A percentile compares a stretch with the other conserved stretches of the same genome.
Evolutionary conservation across 192 early-diverging fungal genomes (phyloP).

Genomic region (Linnemannia hyalina): DNA sequence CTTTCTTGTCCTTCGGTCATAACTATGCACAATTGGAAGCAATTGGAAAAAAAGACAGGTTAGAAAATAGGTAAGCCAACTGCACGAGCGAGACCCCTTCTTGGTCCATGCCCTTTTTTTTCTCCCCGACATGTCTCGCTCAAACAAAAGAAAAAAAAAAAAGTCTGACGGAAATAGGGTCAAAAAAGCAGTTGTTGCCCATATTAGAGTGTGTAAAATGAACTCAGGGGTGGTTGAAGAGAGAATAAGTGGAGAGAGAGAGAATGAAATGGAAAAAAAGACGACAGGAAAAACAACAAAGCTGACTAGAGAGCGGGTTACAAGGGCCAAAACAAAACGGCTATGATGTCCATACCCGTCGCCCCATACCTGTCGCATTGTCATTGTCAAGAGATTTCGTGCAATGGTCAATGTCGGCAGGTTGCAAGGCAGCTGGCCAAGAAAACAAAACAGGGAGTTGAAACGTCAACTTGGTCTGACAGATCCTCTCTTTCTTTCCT

Average conservation of each 20-base stretch:
- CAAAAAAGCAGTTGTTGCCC: neutral
- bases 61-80: constrained; percentile 1
- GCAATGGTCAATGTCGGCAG: neutral
- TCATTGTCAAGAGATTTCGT: neutral
- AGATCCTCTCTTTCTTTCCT: neutral
- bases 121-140: neutral
- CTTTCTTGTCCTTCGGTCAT: constrained; percentile 73
- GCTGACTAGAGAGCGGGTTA: neutral
- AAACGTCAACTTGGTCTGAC: neutral
- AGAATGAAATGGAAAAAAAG: neutral
- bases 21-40: constrained; percentile 59
- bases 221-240: neutral
- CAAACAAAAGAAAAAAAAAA: neutral
- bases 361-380: neutral
- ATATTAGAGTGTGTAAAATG: neutral
- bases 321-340: neutral
- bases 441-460: neutral
- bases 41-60: constrained; percentile 4
- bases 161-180: neutral
- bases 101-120: constrained; percentile 7
- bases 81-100: constrained; percentile 4
- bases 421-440: neutral
- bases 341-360: neutral
- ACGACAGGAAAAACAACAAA: neutral
- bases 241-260: neutral